Base-by-base conservation (phyloP, 2,329 filamentous ascomycete species). In the Trichophyton mentagrophytes region DNA sequence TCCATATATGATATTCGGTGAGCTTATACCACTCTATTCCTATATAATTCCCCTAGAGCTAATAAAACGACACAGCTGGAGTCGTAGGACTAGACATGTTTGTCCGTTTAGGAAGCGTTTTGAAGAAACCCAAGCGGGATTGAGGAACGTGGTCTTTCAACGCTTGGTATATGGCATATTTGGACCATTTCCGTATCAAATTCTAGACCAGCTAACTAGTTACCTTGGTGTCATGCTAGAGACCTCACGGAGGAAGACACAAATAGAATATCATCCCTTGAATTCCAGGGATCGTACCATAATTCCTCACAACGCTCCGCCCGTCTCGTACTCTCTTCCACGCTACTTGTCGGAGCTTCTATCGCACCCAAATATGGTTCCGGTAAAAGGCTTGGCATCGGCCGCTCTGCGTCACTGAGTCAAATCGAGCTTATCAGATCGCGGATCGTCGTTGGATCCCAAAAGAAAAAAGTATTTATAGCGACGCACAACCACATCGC, bases 1-100 rank as follows among this genome's bases (percentile, higher is more conserved):
- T 25, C 82, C 82, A 2, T 85, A 85, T 72, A 68, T 82, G 42
- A 73, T 74, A 47, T 66, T 85, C 27, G 79, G 82, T 83, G 72
- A 70, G 80, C 76, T 53, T 33, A 25, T 9, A 7, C 57, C 17
- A 36, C 13, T 25, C 22, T 36, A 30, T 40, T 15, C 33, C n/a
- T 11, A 20, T 40, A 15, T 17, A 2, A 57, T n/a, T 17, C 7
- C 17, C 13, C 27, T 56, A 42, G 44, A 36, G 51, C 55, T 57
- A 57, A 59, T 17, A 8, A 20, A 30, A 20, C 22, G 57, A 36
- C 51, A 76, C 51, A 76, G 74, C 74, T 30, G 72, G 66, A 2
- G 62, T 71, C 6, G 73, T 76, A 67, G 70, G 69, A 7, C 58
- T 76, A 60, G 74, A 76, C 62, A 74, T 74, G 68, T 66, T 71